These are phyloP conservation scores for Blastomyces silverae DNA, from an alignment of 2,329 filamentous ascomycete species.

Conservation along the genomic window DNA sequence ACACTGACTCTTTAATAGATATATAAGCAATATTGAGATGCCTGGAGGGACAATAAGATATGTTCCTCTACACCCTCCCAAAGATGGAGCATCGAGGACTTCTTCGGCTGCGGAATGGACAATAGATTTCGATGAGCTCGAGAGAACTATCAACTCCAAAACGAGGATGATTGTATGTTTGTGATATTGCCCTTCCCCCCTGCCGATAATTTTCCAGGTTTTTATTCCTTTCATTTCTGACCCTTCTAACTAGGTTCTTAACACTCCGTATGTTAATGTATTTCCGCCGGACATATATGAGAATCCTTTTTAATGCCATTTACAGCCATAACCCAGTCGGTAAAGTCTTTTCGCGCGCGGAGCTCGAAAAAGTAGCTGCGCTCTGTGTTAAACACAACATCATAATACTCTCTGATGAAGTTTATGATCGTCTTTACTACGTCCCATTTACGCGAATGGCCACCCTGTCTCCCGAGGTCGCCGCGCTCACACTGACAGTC, in stretches of 20 bases:
- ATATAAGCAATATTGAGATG: constrained; percentile 99
- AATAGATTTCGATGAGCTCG: constrained; percentile 75
- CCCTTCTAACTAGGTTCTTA: constrained; percentile 37
- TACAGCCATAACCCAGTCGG: constrained; percentile 80
- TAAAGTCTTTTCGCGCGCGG: constrained; percentile 82
- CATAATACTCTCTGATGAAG: constrained; percentile 85
- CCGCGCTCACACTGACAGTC: constrained; percentile 81
- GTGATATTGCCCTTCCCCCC: constrained; percentile 41
- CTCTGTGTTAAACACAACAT: constrained; percentile 89
- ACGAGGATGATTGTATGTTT: constrained; percentile 89
- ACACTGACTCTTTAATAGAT: constrained; percentile 41
- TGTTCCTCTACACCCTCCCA: constrained; percentile 86
- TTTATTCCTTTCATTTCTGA: constrained; percentile 6
- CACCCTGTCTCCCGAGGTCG: constrained; percentile 83
- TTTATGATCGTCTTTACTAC: constrained; percentile 94
- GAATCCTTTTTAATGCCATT: neutral
- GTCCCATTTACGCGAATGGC: constrained; percentile 89
- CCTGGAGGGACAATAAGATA: constrained; percentile 90
- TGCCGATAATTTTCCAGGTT: constrained; percentile 11
- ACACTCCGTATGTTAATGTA: constrained; percentile 42
- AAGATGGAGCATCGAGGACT: constrained; percentile 68
- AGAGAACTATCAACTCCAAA: constrained; percentile 70
- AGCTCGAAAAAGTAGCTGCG: constrained; percentile 77
- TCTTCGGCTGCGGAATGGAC: constrained; percentile 84
- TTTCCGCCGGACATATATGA: neutral